Evolutionary conservation across 2,329 filamentous ascomycete species (phyloP).

Genomic region (Dactylellina sp.): DNA sequence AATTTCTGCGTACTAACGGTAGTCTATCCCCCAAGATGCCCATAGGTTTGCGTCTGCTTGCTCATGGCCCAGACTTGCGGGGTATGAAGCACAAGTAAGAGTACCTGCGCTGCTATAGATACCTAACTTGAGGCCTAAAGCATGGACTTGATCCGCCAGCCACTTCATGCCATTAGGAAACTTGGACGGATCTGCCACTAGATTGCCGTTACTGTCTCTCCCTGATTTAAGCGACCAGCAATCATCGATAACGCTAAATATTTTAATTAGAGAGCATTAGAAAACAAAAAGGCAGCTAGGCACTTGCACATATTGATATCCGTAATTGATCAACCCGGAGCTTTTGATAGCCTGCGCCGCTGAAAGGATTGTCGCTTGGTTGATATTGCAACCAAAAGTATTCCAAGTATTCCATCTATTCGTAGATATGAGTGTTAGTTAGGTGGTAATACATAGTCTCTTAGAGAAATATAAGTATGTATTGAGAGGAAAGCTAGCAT

Average conservation of each 20-base stretch:
- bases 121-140: constrained; percentile 57
- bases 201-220: constrained; percentile 60
- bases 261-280: constrained; percentile 39
- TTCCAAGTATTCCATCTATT: constrained; percentile 67
- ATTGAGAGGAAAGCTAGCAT: constrained; percentile 23
- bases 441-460: not conserved
- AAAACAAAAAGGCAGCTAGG: constrained; percentile 32
- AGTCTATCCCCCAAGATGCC: constrained; percentile 38
- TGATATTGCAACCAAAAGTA: constrained; percentile 68
- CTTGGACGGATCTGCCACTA: constrained; percentile 40
- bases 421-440: constrained; percentile 23
- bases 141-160: constrained; percentile 55
- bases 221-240: constrained; percentile 59
- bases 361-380: constrained; percentile 66
- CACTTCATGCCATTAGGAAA: constrained; percentile 58
- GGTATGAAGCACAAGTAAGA: constrained; percentile 31
- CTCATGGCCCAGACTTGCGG: constrained; percentile 52
- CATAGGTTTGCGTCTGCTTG: constrained; percentile 54
- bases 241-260: constrained; percentile 58
- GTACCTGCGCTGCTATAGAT: constrained; percentile 59
- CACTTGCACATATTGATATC: constrained; percentile 71
- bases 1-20: constrained; percentile 12
- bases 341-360: constrained; percentile 67
- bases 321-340: constrained; percentile 68
- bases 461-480: no score